Percentiles rank a stretch among this genome's conserved stretches.
Conservation (phyloP, 2,329 filamentous ascomycete species). For the Chaetomium olivaceum region DNA sequence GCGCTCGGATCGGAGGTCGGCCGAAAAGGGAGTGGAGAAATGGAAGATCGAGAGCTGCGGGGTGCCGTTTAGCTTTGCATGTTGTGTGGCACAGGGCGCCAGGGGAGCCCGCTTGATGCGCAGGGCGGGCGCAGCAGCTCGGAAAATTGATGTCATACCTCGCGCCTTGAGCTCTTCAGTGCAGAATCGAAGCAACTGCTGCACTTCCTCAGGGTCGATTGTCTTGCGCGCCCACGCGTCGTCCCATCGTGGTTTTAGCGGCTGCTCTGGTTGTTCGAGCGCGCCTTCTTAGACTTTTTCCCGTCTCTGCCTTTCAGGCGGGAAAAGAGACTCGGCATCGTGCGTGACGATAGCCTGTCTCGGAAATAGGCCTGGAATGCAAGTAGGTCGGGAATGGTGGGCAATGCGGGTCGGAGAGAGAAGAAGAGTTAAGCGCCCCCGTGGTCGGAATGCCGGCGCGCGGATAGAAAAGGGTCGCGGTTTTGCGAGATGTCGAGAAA, state of each 20-base stretch:
- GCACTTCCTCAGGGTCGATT: conserved; percentile 86
- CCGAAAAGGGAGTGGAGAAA: conserved; percentile 90
- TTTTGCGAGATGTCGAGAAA: conserved; percentile 20
- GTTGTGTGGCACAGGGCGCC: conserved; percentile 23
- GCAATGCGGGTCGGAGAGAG: background rate
- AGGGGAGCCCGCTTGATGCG: conserved; percentile 12
- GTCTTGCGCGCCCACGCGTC: conserved; percentile 82
- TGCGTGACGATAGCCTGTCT: conserved; percentile 30
- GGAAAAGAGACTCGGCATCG: conserved; percentile 61
- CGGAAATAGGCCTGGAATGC: conserved; percentile 21
- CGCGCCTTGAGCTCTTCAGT: conserved; percentile 89
- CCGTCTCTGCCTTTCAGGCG: conserved; percentile 76
- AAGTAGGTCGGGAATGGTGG: conserved; percentile 21
- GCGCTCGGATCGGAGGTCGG: conserved; percentile 90
- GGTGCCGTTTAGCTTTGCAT: conserved; percentile 22
- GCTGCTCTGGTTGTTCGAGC: conserved; percentile 52
- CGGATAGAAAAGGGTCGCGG: conserved; percentile 12
- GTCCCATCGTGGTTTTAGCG: conserved; percentile 76
- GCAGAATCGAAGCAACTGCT: conserved; percentile 81
- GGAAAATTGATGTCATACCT: conserved; percentile 61
- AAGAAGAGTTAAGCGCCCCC: conserved; percentile 13
- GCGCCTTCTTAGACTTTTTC: conserved; percentile 66
- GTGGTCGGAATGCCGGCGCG: conserved; percentile 10
- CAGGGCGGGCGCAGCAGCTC: conserved; percentile 34
- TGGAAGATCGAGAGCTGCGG: conserved; percentile 77